A percentile compares a stretch with the other conserved stretches of the same genome.
These are phyloP conservation scores for Cyberlindnera maritima DNA, from an alignment of 805 yeast species.

Conservation along the genomic window DNA sequence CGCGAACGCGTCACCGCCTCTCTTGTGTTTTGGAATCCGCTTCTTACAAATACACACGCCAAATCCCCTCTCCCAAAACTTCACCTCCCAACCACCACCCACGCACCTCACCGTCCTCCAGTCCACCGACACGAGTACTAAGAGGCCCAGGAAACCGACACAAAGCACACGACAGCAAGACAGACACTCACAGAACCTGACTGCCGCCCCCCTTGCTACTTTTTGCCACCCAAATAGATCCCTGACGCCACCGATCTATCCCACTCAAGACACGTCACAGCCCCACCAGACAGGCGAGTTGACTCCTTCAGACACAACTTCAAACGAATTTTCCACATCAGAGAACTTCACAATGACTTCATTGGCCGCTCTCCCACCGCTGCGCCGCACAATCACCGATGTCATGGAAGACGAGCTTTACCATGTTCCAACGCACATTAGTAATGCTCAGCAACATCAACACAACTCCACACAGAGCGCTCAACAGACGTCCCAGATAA, in stretches of 20 bases:
- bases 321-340: neutral
- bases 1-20: neutral
- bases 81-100: neutral
- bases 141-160: neutral
- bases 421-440: slow-evolving; percentile 27
- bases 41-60: slow-evolving; percentile 1
- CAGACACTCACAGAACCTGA: neutral
- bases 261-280: neutral
- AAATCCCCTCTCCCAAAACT: neutral
- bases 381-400: slow-evolving; percentile 53
- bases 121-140: neutral
- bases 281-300: neutral
- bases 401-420: slow-evolving; percentile 61
- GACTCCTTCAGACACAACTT: neutral
- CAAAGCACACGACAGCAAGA: neutral
- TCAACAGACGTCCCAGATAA: slow-evolving; percentile 5
- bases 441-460: slow-evolving; percentile 8
- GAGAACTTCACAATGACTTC: slow-evolving; percentile 39
- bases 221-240: neutral
- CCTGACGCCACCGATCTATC: neutral
- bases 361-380: slow-evolving; percentile 44
- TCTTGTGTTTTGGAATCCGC: neutral
- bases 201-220: neutral
- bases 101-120: neutral
- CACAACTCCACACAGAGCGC: neutral